A percentile compares a stretch with the other conserved stretches of the same genome.
phyloP scores from a whole-genome alignment of 768 basidiomycete genomes.

The Hygrocybe punicea region DNA sequence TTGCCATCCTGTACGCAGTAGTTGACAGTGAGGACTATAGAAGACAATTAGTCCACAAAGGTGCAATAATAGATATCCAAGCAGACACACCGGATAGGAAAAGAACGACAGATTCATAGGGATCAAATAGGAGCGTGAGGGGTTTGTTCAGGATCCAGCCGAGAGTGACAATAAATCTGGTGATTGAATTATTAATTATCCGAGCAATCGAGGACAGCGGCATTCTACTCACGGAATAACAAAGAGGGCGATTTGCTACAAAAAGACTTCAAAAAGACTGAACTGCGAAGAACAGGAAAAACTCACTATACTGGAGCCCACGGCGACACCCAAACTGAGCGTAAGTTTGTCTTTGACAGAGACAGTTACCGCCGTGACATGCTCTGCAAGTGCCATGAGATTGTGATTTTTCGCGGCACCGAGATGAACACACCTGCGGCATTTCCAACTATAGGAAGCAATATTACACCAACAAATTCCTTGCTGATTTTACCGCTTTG shows the following conservation, averaged over 20 bases:
- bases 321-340: constrained; percentile 84
- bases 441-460: constrained; percentile 91
- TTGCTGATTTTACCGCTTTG: constrained; percentile 51
- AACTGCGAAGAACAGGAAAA: not conserved
- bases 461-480: constrained; percentile 79
- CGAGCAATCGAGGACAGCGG: not conserved
- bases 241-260: constrained; percentile 60
- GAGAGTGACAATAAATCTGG: constrained; percentile 68
- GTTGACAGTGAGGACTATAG: constrained; percentile 72
- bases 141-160: constrained; percentile 82
- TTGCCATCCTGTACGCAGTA: constrained; percentile 83
- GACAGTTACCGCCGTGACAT: constrained; percentile 87
- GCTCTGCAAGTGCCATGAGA: constrained; percentile 46
- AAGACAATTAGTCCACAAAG: not conserved
- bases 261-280: constrained; percentile 4
- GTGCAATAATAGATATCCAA: not conserved
- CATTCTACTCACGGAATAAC: constrained; percentile 40
- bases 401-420: not conserved
- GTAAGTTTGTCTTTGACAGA: constrained; percentile 88
- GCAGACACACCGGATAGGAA: constrained; percentile 42
- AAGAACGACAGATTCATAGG: constrained; percentile 71
- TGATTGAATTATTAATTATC: not conserved
- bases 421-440: constrained; percentile 56
- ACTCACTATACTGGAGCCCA: constrained; percentile 77
- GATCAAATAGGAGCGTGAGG: constrained; percentile 79